phyloP scores from a whole-genome alignment of 106 monocot genomes.

The Triglochin maritima region DNA sequence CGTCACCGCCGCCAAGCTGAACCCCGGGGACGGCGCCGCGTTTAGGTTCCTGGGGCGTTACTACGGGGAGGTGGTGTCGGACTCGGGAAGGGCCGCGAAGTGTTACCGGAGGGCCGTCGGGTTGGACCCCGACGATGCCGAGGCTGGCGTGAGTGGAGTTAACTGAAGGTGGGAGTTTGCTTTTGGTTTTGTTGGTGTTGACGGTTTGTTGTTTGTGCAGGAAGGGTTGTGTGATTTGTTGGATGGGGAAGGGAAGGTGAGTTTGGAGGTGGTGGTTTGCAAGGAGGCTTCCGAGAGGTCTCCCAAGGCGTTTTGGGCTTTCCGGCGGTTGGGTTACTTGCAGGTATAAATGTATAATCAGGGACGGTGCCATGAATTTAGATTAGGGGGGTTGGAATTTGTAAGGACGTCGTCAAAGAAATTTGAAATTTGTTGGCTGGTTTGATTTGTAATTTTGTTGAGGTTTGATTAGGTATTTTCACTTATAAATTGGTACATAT shows the following conservation, averaged over 20 bases:
- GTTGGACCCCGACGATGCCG: slow-evolving; percentile 53
- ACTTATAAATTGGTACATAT: too few species aligned
- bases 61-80: slow-evolving; percentile 33
- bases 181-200: not conserved
- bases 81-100: slow-evolving; percentile 66
- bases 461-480: too few species aligned
- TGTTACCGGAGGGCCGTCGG: slow-evolving; percentile 85
- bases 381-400: too few species aligned
- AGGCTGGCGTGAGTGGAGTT: slow-evolving; percentile 69
- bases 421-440: too few species aligned
- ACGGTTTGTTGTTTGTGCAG: slow-evolving; percentile 24
- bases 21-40: slow-evolving; percentile 46
- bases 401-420: too few species aligned
- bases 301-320: slow-evolving; percentile 91
- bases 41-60: slow-evolving; percentile 71
- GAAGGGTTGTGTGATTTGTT: slow-evolving; percentile 78
- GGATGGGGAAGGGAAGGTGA: slow-evolving; percentile 77
- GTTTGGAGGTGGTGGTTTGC: slow-evolving; percentile 69
- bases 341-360: slow-evolving; percentile 30
- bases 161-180: too few species aligned
- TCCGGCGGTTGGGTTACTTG: slow-evolving; percentile 76
- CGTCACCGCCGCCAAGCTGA: slow-evolving; percentile 64
- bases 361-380: too few species aligned
- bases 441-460: too few species aligned
- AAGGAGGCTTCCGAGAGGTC: slow-evolving; percentile 74